Base-by-base conservation (phyloP, 2,329 filamentous ascomycete genomes). In the Paraphaeosphaeria minitans region DNA sequence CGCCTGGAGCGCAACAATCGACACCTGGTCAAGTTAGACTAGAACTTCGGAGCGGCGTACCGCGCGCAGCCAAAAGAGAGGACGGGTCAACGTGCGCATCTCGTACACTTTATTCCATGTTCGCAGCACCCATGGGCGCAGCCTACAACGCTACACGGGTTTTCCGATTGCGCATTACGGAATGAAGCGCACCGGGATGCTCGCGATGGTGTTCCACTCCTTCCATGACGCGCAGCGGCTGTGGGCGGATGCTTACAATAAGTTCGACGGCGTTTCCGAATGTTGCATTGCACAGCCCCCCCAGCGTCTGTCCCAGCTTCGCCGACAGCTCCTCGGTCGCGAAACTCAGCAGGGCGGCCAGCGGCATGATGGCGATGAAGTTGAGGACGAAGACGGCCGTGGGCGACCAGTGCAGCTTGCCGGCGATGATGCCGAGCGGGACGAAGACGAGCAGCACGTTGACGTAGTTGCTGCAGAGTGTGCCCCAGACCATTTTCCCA, bases 1-100 rank as follows among this genome's bases (percentile, higher is more conserved):
- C 68, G 95, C 87, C 65, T 83, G 87, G 47, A 99, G 84, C 19
- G 95, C 95, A 64, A 98, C 90, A 67, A 98, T 94, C 75, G 92
- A 96, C 74, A 96, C 91, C 91, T 94, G 72, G 10, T 53, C 51
- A 48, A 55, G 48, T 62, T 49, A 70, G 66, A 46, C 13, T 14
- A 35, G 14, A 3, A 16, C 51, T 50, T 43, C 42, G n/a, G 29
- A 35, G 56, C 53, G 55, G 46, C 31, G 14, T 8, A 51, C 31
- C 5, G 12, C 22, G 19, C 12, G 19, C 21, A 27, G 19, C 10
- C 47, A 39, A 27, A 49, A 35, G 3, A 50, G n/a, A 50, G 27
- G 14, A 50, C 12, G 19, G 31, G 10, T 12, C 33, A 24, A 16
- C 9, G 5, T 4, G 31, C 31, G 19, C 22, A 24, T 37, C 33